Conservation (phyloP, 495 filamentous ascomycete genomes). For the Rhypophila decipiens region DNA sequence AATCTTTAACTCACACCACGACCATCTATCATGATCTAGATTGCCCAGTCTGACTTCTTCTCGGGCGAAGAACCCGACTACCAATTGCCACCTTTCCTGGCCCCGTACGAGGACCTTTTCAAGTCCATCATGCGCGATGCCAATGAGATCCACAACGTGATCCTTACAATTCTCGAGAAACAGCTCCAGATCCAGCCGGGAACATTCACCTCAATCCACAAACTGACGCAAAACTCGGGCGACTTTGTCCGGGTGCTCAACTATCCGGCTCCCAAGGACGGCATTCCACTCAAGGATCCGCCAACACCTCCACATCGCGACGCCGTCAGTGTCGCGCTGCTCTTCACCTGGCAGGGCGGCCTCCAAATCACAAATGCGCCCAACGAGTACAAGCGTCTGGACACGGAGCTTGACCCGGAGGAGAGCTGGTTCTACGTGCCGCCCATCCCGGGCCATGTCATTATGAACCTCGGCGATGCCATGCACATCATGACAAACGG, state of each 20-base stretch:
- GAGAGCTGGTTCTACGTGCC: background rate
- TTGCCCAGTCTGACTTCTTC: background rate
- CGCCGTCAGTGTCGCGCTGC: background rate
- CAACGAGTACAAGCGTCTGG: background rate
- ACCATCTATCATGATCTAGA: background rate
- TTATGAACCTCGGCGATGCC: background rate
- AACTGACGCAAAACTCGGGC: background rate
- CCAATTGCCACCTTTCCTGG: background rate
- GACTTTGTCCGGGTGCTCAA: background rate
- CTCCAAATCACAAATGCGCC: background rate
- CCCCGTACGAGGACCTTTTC: background rate
- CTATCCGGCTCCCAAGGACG: background rate
- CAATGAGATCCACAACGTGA: background rate
- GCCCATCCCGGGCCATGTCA: background rate
- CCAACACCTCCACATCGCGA: background rate
- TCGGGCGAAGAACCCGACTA: background rate
- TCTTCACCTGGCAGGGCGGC: slow-evolving; percentile 2
- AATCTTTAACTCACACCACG: no score
- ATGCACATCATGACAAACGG: background rate
- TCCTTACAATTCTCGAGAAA: background rate
- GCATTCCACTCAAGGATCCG: background rate
- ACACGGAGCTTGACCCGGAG: background rate
- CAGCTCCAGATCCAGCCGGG: background rate
- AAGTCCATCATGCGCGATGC: background rate
- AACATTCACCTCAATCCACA: background rate